Evolutionary conservation across 805 yeast genomes (phyloP), one percentile per base, ranked within the genome.

Genomic region (Scheffersomyces ergatensis): DNA sequence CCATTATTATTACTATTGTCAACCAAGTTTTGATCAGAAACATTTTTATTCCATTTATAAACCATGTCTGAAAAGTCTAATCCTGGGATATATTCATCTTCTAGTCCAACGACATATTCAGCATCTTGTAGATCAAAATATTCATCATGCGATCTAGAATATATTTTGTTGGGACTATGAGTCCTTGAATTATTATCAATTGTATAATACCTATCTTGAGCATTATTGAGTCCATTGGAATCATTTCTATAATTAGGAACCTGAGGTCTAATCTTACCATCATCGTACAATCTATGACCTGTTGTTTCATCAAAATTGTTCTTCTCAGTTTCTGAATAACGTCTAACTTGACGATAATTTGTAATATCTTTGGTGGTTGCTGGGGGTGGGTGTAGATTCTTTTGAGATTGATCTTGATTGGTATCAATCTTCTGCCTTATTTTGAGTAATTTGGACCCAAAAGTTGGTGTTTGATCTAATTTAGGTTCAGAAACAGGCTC

Each of bases 71-170:
- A 65, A 46, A 81, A 82, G 50, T 82, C 82, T 21, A 85, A 65
- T 36, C 83, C 86, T 0, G 92, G 92, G 13, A 86, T 74, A 51
- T 85, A 85, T 53, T 86, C 93, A 56, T 85, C 92, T 51, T 81
- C 84, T 48, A 84, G 65, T 0, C 88, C 89, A 42, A 53, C 27
- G 54, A 56, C 8, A 8, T 13, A 11, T 17, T 44, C 44, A 12
- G 34, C 18, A 12, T 39, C 34, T 18, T 42, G 34, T 8, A 6
- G n/a, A 9, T 26, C 30, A 9, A 26, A 8, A 14, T 8, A 15
- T 29, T 29, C 32, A 34, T 60, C 60, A 30, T 67, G 70, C 1
- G 70, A 64, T 5, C 65, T 49, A 9, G 65, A 51, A 46, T 63
- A 65, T 26, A 66, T 53, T 45, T 53, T 54, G 20, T 49, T 39